Percentiles rank a stretch among this genome's conserved stretches.
These are phyloP conservation scores for Cocos nucifera DNA, from an alignment of 176 grass and related monocot genomes.

Conservation along the genomic window DNA sequence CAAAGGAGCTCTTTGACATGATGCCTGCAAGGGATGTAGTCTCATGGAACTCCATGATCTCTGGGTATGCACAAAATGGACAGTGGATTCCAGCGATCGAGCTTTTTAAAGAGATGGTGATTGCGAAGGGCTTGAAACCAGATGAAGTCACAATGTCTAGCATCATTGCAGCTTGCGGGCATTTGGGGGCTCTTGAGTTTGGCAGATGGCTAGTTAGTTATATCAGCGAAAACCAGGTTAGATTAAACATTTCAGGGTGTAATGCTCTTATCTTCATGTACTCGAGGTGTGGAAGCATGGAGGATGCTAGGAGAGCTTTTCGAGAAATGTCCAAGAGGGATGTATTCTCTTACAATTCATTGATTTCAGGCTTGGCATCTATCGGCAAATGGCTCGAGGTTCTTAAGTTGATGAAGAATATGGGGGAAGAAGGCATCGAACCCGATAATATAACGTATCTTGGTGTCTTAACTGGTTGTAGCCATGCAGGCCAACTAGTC, in stretches of 20 bases:
- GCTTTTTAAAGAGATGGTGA: conserved; percentile 10
- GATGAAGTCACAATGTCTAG: conserved; percentile 20
- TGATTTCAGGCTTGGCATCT: conserved; percentile 15
- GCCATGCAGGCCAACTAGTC: conserved; percentile 8
- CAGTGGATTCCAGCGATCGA: conserved; percentile 8
- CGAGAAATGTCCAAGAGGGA: conserved; percentile 3
- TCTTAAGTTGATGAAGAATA: background rate
- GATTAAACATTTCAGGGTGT: background rate
- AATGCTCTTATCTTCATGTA: conserved; percentile 24
- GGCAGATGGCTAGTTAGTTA: conserved; percentile 12
- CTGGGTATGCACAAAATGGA: conserved; percentile 16
- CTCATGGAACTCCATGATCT: conserved; percentile 19
- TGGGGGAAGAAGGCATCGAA: conserved; percentile 10
- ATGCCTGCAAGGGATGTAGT: conserved; percentile 13
- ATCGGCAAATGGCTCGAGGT: background rate
- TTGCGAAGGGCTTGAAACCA: background rate
- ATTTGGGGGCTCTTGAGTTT: conserved; percentile 12
- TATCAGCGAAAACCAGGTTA: conserved; percentile 4
- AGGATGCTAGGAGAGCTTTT: conserved; percentile 14
- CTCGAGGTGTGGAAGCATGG: conserved; percentile 8
- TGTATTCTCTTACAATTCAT: conserved; percentile 15
- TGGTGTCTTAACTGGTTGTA: conserved; percentile 12
- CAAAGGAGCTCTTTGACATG: conserved; percentile 11
- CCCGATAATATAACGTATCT: conserved; percentile 10
- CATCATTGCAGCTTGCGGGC: conserved; percentile 15